Conservation (phyloP, 1,284 basidiomycete genomes). For the Ceratobasidium sp. region DNA sequence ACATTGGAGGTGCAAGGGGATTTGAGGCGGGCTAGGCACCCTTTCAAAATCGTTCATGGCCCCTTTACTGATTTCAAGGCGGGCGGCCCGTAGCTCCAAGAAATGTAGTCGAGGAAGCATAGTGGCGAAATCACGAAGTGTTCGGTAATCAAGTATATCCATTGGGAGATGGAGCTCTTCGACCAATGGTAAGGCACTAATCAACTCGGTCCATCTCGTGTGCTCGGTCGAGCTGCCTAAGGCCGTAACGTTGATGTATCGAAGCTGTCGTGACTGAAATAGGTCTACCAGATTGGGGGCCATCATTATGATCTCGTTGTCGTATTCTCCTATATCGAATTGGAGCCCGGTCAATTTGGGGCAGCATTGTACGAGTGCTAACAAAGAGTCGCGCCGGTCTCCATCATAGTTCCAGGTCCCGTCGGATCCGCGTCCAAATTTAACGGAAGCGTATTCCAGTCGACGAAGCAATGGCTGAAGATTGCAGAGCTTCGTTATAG, state of each 20-base stretch:
- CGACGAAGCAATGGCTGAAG: background rate
- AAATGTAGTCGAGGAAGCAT: background rate
- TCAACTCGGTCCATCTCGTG: background rate
- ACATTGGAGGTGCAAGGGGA: background rate
- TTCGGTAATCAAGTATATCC: background rate
- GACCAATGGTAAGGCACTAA: background rate
- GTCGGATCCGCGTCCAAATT: background rate
- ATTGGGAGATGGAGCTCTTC: background rate
- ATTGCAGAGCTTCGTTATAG: background rate
- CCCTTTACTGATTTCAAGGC: too few relatives aligned
- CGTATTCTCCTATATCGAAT: background rate
- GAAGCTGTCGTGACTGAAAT: background rate
- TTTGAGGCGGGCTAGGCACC: background rate
- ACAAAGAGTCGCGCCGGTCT: background rate
- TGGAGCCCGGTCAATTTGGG: background rate
- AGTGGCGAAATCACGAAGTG: background rate
- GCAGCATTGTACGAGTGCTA: background rate
- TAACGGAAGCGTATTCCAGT: background rate
- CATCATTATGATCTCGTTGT: background rate
- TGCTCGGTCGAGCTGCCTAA: background rate
- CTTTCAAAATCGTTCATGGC: background rate
- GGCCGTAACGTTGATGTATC: background rate
- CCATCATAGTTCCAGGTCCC: background rate
- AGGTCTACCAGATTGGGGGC: background rate
- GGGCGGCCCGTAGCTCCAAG: too few relatives aligned